Conservation (phyloP, 768 basidiomycete species). For the Austroboletus festivus region DNA sequence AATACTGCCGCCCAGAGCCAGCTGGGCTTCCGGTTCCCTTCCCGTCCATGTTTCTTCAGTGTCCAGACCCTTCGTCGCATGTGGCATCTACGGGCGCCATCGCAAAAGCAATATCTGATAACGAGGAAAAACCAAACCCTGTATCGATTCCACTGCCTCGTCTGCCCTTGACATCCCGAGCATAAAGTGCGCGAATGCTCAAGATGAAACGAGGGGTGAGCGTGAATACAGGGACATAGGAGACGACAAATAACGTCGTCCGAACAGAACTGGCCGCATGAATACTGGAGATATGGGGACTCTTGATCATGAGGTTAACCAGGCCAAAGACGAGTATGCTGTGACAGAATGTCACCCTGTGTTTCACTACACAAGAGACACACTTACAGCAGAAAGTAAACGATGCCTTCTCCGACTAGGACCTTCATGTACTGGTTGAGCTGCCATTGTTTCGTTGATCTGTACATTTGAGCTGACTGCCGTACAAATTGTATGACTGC, state of each 20-base stretch:
- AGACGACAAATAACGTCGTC: not conserved
- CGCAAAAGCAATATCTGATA: no score
- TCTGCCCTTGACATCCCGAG: not conserved
- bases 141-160: not conserved
- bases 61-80: no score
- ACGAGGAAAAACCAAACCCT: not conserved
- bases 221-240: not conserved
- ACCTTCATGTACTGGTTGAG: constrained; percentile 5
- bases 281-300: no score
- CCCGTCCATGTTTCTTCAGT: no score
- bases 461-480: not conserved
- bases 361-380: no score
- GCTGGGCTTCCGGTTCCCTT: no score
- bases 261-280: no score
- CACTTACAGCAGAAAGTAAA: no score
- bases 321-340: not conserved
- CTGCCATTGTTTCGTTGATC: not conserved
- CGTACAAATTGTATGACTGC: not conserved
- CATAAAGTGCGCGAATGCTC: not conserved
- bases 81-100: no score
- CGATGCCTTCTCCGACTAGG: no score
- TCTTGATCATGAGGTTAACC: not conserved
- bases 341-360: not conserved
- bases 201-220: not conserved
- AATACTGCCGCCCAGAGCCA: no score